A percentile compares a stretch with the other conserved stretches of the same genome.
phyloP scores from a whole-genome alignment of 331 rosid species.

The Arachis monticola region DNA sequence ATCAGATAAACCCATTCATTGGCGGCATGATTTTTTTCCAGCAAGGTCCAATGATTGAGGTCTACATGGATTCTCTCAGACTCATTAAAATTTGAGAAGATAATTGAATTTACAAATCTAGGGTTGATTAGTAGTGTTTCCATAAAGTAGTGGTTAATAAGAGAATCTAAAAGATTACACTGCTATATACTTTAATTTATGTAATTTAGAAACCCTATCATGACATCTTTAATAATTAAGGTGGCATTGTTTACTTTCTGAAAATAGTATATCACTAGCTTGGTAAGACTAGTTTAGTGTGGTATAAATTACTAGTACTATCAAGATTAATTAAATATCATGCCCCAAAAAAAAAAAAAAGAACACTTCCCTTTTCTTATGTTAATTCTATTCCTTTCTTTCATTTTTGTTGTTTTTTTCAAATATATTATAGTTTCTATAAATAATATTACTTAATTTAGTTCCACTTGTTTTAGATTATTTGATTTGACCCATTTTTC shows the following conservation, averaged over 20 bases:
- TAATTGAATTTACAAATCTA: conserved; percentile 7
- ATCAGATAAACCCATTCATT: conserved; percentile 12
- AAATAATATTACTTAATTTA: no score
- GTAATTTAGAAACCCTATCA: conserved; percentile 6
- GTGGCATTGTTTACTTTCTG: conserved; percentile 19
- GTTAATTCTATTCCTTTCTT: neutral
- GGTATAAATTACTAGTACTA: neutral
- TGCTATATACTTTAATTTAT: neutral
- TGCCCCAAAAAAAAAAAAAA: conserved; percentile 20
- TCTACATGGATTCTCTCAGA: neutral
- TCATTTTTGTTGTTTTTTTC: neutral
- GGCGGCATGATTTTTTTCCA: neutral
- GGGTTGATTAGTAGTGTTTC: neutral
- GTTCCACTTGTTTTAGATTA: no score
- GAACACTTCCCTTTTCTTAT: neutral
- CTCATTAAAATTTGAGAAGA: conserved; percentile 1
- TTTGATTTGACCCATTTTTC: no score
- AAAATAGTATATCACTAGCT: conserved; percentile 5
- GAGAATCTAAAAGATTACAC: conserved; percentile 10
- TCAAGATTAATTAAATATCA: conserved; percentile 15
- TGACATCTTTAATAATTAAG: conserved; percentile 21
- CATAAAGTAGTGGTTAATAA: conserved; percentile 3
- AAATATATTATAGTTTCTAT: no score
- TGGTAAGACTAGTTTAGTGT: neutral
- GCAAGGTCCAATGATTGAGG: conserved; percentile 15